These are phyloP conservation scores for Acanthamoeba castellanii DNA, from an alignment of 208 protist genomes.

Conservation along the genomic window DNA sequence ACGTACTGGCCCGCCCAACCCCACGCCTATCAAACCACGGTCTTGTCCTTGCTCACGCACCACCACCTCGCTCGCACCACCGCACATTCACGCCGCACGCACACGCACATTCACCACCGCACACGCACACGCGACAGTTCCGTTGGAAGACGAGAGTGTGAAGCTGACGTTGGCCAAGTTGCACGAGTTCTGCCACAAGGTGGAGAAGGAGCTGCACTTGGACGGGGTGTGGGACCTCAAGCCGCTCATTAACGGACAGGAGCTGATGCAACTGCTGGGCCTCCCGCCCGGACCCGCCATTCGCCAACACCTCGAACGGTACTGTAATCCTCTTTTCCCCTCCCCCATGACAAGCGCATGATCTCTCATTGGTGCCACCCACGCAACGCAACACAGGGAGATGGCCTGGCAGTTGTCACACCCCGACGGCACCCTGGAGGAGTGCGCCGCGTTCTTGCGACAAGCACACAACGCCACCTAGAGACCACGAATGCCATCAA, in stretches of 20 bases:
- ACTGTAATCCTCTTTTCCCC: neutral
- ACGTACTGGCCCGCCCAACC: neutral
- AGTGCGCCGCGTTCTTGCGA: neutral
- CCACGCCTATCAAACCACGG: neutral
- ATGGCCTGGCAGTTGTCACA: constrained; percentile 51
- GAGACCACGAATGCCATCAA: no score
- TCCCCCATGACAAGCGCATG: neutral
- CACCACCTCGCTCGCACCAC: no score
- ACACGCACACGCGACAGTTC: neutral
- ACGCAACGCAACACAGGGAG: constrained; percentile 1
- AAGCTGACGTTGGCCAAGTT: neutral
- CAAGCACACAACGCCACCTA: no score
- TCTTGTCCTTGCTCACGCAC: no score
- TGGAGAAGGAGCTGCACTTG: constrained; percentile 1
- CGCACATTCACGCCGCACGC: neutral
- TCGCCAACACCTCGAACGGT: constrained; percentile 5
- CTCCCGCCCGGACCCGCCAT: constrained; percentile 16
- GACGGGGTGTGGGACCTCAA: constrained; percentile 35
- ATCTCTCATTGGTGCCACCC: no score
- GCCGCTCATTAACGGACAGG: constrained; percentile 29
- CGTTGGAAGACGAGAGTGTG: neutral
- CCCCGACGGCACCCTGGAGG: neutral
- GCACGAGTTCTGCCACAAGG: constrained; percentile 54
- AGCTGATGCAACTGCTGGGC: neutral
- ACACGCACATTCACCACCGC: neutral